These are phyloP conservation scores for Boehmeria nivea DNA, from an alignment of 306 rosid genomes.

Conservation along the genomic window DNA sequence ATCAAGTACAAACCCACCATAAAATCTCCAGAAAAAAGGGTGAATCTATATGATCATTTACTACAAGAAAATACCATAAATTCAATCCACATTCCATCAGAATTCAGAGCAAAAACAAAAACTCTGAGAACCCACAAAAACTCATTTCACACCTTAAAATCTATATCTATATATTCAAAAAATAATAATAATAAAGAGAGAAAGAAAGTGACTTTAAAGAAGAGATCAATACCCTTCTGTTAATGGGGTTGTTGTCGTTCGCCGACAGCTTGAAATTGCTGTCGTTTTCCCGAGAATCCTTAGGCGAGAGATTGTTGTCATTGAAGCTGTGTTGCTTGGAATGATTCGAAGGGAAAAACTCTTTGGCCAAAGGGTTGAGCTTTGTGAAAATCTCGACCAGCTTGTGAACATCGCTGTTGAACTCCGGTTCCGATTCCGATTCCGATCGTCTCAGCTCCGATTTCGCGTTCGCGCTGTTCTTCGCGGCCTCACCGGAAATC, in stretches of 20 bases:
- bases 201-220: constrained; percentile 29
- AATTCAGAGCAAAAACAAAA: neutral
- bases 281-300: no score
- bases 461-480: constrained; percentile 59
- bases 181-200: neutral
- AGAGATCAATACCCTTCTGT: constrained; percentile 60
- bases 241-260: constrained; percentile 45
- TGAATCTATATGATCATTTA: neutral
- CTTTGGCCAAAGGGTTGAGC: constrained; percentile 87
- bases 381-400: constrained; percentile 92
- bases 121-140: neutral
- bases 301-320: constrained; percentile 9
- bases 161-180: constrained; percentile 8
- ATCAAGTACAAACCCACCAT: constrained; percentile 3
- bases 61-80: neutral
- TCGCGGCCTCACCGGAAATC: constrained; percentile 58
- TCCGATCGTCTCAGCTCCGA: constrained; percentile 41
- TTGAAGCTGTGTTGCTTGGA: constrained; percentile 34
- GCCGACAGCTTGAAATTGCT: no score
- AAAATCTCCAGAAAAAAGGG: no score
- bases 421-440: constrained; percentile 41
- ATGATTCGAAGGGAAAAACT: constrained; percentile 76
- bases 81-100: neutral
- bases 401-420: constrained; percentile 69
- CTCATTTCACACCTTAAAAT: no score